Evolutionary conservation across 2,329 filamentous ascomycete genomes (phyloP).

Genomic region (Apiospora phragmitis): DNA sequence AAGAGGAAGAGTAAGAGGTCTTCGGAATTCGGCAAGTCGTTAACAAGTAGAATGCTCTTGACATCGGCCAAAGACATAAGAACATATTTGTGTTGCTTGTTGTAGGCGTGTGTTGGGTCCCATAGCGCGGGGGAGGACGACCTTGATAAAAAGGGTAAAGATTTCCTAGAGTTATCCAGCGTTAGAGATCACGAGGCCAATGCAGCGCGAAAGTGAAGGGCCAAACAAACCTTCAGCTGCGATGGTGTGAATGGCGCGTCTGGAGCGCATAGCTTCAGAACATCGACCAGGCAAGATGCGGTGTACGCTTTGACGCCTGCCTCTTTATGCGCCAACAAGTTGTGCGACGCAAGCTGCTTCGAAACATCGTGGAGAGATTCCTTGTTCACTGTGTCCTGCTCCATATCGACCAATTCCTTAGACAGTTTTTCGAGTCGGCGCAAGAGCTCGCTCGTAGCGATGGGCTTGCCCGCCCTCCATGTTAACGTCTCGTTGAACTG

Average conservation of each 20-base stretch:
- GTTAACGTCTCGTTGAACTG: conserved; percentile 84
- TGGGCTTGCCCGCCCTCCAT: conserved; percentile 89
- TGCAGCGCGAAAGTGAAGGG: conserved; percentile 2
- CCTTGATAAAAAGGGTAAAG: conserved; percentile 83
- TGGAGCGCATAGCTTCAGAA: conserved; percentile 88
- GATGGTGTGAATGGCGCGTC: conserved; percentile 90
- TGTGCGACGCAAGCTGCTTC: conserved; percentile 78
- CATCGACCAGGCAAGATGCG: conserved; percentile 87
- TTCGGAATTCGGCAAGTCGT: conserved; percentile 82
- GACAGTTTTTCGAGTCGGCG: conserved; percentile 77
- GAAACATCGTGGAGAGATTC: conserved; percentile 83
- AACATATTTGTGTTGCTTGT: conserved; percentile 89
- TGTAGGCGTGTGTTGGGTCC: conserved; percentile 86
- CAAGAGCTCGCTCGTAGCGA: conserved; percentile 79
- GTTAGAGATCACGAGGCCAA: conserved; percentile 9
- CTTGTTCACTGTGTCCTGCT: conserved; percentile 82
- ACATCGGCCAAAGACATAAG: conserved; percentile 86
- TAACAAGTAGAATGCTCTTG: conserved; percentile 90
- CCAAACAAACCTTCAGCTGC: conserved; percentile 79
- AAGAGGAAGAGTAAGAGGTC: conserved; percentile 80
- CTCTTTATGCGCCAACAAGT: conserved; percentile 88
- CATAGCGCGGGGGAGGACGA: conserved; percentile 83
- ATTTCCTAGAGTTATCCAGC: conserved; percentile 68
- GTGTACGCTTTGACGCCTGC: conserved; percentile 88
- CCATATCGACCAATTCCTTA: conserved; percentile 80